Evolutionary conservation across 352 stramenopile genomes (phyloP).

Genomic region (Phytophthora melonis): DNA sequence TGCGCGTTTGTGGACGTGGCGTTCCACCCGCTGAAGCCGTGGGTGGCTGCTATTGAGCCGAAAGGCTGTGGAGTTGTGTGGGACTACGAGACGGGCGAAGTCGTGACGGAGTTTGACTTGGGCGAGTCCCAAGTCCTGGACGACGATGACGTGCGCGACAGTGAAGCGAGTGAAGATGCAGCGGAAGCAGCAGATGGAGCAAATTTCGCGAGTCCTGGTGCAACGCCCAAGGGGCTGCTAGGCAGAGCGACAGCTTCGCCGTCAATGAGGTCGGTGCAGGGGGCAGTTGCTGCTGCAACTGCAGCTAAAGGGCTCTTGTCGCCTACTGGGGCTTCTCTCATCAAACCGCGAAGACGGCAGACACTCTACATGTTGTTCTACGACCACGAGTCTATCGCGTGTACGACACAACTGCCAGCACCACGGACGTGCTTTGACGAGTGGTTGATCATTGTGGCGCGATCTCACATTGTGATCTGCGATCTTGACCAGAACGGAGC

Average conservation of each 20-base stretch:
- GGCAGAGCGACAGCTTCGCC: constrained; percentile 50
- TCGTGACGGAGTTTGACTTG: constrained; percentile 73
- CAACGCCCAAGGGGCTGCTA: constrained; percentile 46
- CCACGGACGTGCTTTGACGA: constrained; percentile 76
- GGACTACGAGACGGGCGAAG: constrained; percentile 78
- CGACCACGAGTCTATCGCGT: constrained; percentile 71
- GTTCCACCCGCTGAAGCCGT: constrained; percentile 73
- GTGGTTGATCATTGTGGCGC: constrained; percentile 69
- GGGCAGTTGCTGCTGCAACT: constrained; percentile 20
- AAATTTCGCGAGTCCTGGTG: constrained; percentile 21
- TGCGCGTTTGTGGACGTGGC: constrained; percentile 70
- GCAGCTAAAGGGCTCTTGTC: constrained; percentile 35
- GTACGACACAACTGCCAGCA: constrained; percentile 46
- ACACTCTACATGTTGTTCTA: constrained; percentile 80
- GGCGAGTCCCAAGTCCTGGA: constrained; percentile 56
- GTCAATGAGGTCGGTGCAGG: constrained; percentile 43
- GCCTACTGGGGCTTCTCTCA: constrained; percentile 47
- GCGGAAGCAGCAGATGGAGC: constrained; percentile 1
- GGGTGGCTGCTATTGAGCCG: constrained; percentile 72
- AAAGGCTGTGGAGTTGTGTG: constrained; percentile 72
- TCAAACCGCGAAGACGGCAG: constrained; percentile 46
- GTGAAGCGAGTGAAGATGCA: constrained; percentile 21
- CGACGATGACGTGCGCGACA: constrained; percentile 33
- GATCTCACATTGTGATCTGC: constrained; percentile 71
- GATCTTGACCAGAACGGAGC: constrained; percentile 73